Conservation (phyloP, 2,329 filamentous ascomycete species). For the Fusarium armeniacum region DNA sequence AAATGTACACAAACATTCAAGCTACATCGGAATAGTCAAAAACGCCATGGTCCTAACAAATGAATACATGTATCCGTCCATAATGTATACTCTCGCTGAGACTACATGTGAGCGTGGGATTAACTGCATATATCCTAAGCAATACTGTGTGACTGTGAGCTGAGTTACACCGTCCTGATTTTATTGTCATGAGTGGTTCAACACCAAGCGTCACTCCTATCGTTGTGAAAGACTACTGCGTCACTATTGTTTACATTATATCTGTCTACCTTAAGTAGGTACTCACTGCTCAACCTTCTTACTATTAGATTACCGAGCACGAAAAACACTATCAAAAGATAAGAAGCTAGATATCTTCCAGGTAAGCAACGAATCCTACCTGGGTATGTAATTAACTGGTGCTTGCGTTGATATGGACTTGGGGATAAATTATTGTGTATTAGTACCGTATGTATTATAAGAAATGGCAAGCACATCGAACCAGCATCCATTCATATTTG, state of each 20-base stretch:
- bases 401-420: not conserved
- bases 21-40: not conserved
- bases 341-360: not conserved
- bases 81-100: not conserved
- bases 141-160: not conserved
- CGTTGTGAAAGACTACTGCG: not conserved
- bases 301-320: not conserved
- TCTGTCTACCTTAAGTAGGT: not conserved
- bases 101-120: not conserved
- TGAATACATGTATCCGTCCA: not conserved
- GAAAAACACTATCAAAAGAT: not conserved
- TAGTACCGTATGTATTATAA: not conserved
- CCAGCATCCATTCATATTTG: not conserved
- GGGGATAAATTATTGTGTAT: not conserved
- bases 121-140: not conserved
- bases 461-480: not conserved
- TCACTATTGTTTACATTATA: not conserved
- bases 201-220: not conserved
- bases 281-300: not conserved
- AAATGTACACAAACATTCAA: not conserved
- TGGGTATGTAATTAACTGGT: not conserved
- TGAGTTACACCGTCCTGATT: not conserved
- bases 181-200: not conserved
- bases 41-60: not conserved
- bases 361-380: not conserved